A percentile compares a stretch with the other conserved stretches of the same genome.
Evolutionary conservation across 305 asterid species (phyloP).

Genomic region (Fraxinus greggii): DNA sequence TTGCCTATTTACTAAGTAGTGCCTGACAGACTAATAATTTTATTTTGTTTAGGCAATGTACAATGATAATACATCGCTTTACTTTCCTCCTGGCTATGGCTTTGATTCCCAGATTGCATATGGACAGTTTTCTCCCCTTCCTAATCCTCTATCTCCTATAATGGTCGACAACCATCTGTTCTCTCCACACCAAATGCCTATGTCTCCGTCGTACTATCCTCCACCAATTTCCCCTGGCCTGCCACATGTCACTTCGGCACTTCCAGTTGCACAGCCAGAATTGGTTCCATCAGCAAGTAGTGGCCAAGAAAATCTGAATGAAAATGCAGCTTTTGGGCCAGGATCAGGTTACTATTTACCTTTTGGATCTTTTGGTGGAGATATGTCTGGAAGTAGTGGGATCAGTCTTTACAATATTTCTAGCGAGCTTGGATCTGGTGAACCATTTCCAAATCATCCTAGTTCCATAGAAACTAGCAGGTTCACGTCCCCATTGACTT

Average conservation of each 20-base stretch:
- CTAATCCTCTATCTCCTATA: slow-evolving; percentile 84
- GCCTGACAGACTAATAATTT: slow-evolving; percentile 20
- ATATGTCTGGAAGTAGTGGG: slow-evolving; percentile 67
- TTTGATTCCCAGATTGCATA: slow-evolving; percentile 88
- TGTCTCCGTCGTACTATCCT: slow-evolving; percentile 68
- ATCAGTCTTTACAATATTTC: slow-evolving; percentile 75
- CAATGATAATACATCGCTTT: slow-evolving; percentile 79
- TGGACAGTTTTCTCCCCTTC: slow-evolving; percentile 93
- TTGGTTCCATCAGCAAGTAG: slow-evolving; percentile 60
- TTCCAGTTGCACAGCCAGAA: slow-evolving; percentile 71
- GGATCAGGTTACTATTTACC: slow-evolving; percentile 91
- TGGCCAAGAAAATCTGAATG: slow-evolving; percentile 71
- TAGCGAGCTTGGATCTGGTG: slow-evolving; percentile 75
- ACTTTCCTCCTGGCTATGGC: slow-evolving; percentile 81
- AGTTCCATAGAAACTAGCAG: slow-evolving; percentile 69
- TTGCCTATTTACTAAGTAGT: slow-evolving; percentile 20
- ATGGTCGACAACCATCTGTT: slow-evolving; percentile 92
- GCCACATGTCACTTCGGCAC: slow-evolving; percentile 63
- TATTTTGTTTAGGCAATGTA: slow-evolving; percentile 68
- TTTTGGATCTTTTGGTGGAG: slow-evolving; percentile 77
- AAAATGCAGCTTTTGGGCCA: slow-evolving; percentile 66
- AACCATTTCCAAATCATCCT: slow-evolving; percentile 59
- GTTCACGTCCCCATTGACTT: slow-evolving; percentile 71
- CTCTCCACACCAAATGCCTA: slow-evolving; percentile 84
- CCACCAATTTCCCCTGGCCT: slow-evolving; percentile 85